These are phyloP conservation scores for Saksenaea oblongispora DNA, from an alignment of 371 early-diverging fungal genomes.

Conservation along the genomic window DNA sequence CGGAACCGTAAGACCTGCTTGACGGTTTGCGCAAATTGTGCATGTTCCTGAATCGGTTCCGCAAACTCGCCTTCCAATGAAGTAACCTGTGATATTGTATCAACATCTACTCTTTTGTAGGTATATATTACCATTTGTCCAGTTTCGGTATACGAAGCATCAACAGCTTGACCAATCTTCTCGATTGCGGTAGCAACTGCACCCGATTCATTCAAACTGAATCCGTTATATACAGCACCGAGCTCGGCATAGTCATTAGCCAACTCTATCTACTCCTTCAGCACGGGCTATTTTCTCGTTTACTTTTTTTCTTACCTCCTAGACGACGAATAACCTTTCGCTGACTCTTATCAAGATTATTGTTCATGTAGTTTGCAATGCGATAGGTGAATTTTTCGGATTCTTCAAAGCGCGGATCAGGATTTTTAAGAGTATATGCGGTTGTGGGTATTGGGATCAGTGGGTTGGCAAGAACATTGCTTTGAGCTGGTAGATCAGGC, in stretches of 20 bases:
- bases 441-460: slow-evolving; percentile 63
- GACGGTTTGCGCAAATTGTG: slow-evolving; percentile 83
- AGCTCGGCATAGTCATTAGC: slow-evolving; percentile 83
- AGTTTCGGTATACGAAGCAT: slow-evolving; percentile 78
- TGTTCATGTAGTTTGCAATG: slow-evolving; percentile 70
- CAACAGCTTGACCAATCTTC: slow-evolving; percentile 88
- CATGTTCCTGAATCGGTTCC: slow-evolving; percentile 88
- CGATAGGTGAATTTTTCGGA: slow-evolving; percentile 81
- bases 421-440: slow-evolving; percentile 59
- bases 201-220: slow-evolving; percentile 82
- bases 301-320: slow-evolving; percentile 49
- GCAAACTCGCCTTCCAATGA: slow-evolving; percentile 77
- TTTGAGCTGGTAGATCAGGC: slow-evolving; percentile 22
- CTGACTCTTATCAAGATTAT: slow-evolving; percentile 69
- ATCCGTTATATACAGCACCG: slow-evolving; percentile 92
- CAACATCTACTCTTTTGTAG: not conserved
- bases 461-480: slow-evolving; percentile 29
- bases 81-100: slow-evolving; percentile 15
- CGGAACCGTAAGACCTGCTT: slow-evolving; percentile 84
- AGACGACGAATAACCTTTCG: slow-evolving; percentile 69
- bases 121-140: slow-evolving; percentile 58
- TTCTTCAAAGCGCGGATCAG: slow-evolving; percentile 78
- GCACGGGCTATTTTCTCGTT: not conserved
- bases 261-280: slow-evolving; percentile 33
- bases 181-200: slow-evolving; percentile 85